These are phyloP conservation scores for Xylaria curta DNA, from an alignment of 495 filamentous ascomycete species.

Conservation along the genomic window DNA sequence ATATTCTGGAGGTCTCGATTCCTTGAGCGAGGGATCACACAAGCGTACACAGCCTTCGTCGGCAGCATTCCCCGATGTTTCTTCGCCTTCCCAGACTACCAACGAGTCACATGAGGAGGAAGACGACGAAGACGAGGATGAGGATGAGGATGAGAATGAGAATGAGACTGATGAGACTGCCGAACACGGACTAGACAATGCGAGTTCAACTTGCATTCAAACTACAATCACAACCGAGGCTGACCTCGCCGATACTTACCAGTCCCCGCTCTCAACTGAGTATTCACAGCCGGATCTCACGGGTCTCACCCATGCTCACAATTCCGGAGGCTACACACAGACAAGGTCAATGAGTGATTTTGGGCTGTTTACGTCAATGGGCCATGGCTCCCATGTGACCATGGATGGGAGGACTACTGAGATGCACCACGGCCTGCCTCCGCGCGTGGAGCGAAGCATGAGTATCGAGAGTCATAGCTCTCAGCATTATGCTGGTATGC, in stretches of 20 bases:
- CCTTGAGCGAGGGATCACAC: constrained; percentile 40
- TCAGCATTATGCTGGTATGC: constrained; percentile 19
- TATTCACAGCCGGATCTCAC: constrained; percentile 8
- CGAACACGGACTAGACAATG: neutral
- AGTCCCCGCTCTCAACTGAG: constrained; percentile 19
- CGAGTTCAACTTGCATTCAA: constrained; percentile 11
- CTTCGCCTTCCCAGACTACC: constrained; percentile 30
- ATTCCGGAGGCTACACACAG: constrained; percentile 11
- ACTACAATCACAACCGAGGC: constrained; percentile 2
- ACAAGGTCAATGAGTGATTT: constrained; percentile 29
- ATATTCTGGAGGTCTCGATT: constrained; percentile 34
- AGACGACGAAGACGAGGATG: constrained; percentile 33
- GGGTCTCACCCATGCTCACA: constrained; percentile 5
- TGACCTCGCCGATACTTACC: constrained; percentile 15
- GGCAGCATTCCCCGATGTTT: constrained; percentile 41
- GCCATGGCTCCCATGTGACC: neutral
- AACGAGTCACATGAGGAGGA: constrained; percentile 33
- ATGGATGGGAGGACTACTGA: neutral
- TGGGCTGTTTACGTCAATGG: constrained; percentile 17
- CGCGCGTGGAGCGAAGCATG: constrained; percentile 24
- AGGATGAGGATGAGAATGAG: constrained; percentile 27
- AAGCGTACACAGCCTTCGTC: constrained; percentile 46
- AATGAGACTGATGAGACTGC: constrained; percentile 1
- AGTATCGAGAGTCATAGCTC: constrained; percentile 16
- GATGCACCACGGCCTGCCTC: neutral